These are phyloP conservation scores for Grosmannia huntii DNA, from an alignment of 2,329 filamentous ascomycete genomes.

Conservation along the genomic window DNA sequence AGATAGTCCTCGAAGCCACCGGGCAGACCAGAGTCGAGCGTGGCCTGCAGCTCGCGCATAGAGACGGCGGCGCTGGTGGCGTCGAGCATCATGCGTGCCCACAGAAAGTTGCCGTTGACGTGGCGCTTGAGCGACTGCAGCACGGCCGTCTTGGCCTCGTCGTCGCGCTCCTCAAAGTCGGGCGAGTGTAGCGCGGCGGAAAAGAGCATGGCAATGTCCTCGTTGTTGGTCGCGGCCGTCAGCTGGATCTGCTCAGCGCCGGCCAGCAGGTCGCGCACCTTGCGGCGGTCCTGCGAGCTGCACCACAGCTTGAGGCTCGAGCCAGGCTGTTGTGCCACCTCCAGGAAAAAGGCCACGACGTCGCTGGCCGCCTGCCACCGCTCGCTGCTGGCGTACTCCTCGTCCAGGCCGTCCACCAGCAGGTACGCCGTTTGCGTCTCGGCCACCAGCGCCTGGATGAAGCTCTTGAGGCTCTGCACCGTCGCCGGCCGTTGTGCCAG, in stretches of 20 bases:
- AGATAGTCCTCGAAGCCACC: constrained; percentile 2
- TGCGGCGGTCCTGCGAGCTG: background rate
- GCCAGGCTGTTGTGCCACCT: background rate
- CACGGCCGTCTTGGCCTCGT: background rate
- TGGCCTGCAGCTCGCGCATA: background rate
- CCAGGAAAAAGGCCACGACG: background rate
- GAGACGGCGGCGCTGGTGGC: background rate
- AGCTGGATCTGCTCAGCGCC: background rate
- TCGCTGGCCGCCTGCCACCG: background rate
- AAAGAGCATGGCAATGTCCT: background rate
- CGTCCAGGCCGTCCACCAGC: constrained; percentile 1
- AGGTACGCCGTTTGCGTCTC: too few species aligned
- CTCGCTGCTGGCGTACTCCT: background rate
- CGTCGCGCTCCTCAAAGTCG: background rate
- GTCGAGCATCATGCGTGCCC: constrained; percentile 2
- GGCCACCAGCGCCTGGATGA: too few species aligned
- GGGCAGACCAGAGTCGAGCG: background rate
- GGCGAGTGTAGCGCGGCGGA: background rate
- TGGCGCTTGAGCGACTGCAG: background rate
- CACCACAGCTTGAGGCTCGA: constrained; percentile 1
- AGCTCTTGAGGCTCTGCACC: too few species aligned
- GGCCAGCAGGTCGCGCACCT: background rate
- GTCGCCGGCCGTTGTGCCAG: too few species aligned
- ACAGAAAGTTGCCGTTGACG: constrained; percentile 2
- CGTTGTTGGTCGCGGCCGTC: background rate